Evolutionary conservation across 176 grass and related monocot species (phyloP).

Genomic region (Zoysia pacifica): DNA sequence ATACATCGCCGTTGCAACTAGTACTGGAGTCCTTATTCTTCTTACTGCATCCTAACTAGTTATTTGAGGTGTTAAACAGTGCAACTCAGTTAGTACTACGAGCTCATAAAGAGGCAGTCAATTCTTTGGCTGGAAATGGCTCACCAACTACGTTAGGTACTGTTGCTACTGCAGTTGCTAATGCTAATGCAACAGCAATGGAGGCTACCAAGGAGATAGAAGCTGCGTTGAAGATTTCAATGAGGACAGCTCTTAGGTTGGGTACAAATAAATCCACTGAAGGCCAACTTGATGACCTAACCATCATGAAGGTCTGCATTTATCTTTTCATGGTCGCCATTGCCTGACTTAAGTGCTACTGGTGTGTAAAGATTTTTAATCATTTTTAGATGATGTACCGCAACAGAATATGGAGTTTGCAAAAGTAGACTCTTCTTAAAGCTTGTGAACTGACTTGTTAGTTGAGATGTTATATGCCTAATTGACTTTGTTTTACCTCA

Average conservation of each 20-base stretch:
- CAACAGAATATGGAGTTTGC: not conserved
- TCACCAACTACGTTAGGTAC: slow-evolving; percentile 70
- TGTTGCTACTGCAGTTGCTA: slow-evolving; percentile 90
- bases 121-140: slow-evolving; percentile 79
- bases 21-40: not conserved
- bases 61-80: slow-evolving; percentile 53
- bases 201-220: slow-evolving; percentile 93
- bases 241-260: slow-evolving; percentile 79
- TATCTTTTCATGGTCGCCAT: slow-evolving; percentile 17
- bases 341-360: slow-evolving; percentile 2
- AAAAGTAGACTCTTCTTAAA: not conserved
- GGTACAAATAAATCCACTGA: slow-evolving; percentile 58
- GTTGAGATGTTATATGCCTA: slow-evolving; percentile 6
- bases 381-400: slow-evolving; percentile 15
- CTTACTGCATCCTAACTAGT: slow-evolving; percentile 21
- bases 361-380: not conserved
- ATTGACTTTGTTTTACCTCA: slow-evolving; percentile 22
- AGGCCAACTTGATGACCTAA: slow-evolving; percentile 87
- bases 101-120: slow-evolving; percentile 94
- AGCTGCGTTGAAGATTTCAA: slow-evolving; percentile 77
- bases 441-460: slow-evolving; percentile 1
- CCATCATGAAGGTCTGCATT: slow-evolving; percentile 88
- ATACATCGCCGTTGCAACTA: slow-evolving; percentile 15
- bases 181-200: slow-evolving; percentile 85
- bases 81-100: slow-evolving; percentile 85